Conservation (phyloP, 2,329 filamentous ascomycete genomes). For the Trichophaea hybrida region DNA sequence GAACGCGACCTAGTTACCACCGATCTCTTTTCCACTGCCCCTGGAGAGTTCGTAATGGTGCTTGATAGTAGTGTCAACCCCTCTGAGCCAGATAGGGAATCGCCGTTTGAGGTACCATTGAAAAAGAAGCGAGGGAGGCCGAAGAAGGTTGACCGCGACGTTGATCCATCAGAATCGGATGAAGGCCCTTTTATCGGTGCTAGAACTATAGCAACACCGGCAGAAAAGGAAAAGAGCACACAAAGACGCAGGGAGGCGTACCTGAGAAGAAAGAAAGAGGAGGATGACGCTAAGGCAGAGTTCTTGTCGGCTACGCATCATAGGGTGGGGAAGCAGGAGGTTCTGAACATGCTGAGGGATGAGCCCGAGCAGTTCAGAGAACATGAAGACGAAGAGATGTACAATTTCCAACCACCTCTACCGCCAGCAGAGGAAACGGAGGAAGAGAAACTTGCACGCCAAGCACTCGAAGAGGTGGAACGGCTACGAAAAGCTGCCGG, state of each 20-base stretch:
- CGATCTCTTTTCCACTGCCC: background rate
- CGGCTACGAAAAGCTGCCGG: background rate
- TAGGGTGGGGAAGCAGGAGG: background rate
- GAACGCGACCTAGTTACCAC: background rate
- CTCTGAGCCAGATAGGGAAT: background rate
- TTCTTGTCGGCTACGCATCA: background rate
- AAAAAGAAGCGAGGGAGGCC: background rate
- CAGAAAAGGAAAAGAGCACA: background rate
- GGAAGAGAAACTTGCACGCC: background rate
- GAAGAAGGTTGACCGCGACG: background rate
- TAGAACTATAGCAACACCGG: background rate
- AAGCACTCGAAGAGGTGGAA: background rate
- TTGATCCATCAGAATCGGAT: background rate
- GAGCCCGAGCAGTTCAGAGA: too few species aligned
- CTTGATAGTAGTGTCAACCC: background rate
- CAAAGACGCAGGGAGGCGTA: constrained; percentile 2
- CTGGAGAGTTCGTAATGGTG: background rate
- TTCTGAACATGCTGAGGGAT: background rate
- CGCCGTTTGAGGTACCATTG: background rate
- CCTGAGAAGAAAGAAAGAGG: background rate
- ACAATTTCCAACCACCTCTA: background rate
- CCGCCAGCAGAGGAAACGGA: background rate
- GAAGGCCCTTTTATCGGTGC: background rate
- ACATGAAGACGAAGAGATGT: too few species aligned
- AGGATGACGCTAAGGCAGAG: background rate